Base-by-base conservation (phyloP, 306 rosid species). In the Acacia acuminata region DNA sequence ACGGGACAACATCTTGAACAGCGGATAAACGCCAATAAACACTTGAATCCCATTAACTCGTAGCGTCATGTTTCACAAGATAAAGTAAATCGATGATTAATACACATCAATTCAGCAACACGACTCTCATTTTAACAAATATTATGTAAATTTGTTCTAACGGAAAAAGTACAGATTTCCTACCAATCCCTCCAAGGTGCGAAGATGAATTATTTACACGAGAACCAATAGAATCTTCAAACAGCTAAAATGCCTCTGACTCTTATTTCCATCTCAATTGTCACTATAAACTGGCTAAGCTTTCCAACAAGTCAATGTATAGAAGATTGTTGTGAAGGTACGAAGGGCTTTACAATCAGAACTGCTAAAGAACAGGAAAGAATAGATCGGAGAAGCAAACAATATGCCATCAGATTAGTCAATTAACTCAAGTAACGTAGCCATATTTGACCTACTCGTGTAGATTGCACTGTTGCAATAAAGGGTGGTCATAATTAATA, bases 381-480 rank as follows among this genome's bases (percentile, higher is more conserved):
- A 89, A 88, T 86, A 7, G 75, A 80, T 84, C 76, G 87, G 84
- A 51, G 77, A 77, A 76, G 85, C 81, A 82, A 87, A 38, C 27
- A 75, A 76, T 64, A 82, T 60, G 87, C 81, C 85, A 65, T 20
- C 61, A 32, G 66, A 78, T 64, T 77, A 43, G 48, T 71, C 79
- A 55, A 58, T 56, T 48, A 79, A 42, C 77, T 65, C 78, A 50
- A 19, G 74, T 66, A 51, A 58, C 14, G 77, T 70, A 81, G 48
- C 50, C 27, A 53, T 43, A 63, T 42, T 75, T 55, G 85, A 38
- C 72, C 89, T 93, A 94, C 44, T 78, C 87, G 56, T 94, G 98
- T 68, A 96, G 85, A 86, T 96, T 96, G 94, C 99, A 96, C 58
- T 89, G 93, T 82, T 83, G 93, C 93, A 96, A 84, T 80, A 92